These are phyloP conservation scores for Scortechinia acanthostroma DNA, from an alignment of 2,329 filamentous ascomycete genomes.

Conservation along the genomic window DNA sequence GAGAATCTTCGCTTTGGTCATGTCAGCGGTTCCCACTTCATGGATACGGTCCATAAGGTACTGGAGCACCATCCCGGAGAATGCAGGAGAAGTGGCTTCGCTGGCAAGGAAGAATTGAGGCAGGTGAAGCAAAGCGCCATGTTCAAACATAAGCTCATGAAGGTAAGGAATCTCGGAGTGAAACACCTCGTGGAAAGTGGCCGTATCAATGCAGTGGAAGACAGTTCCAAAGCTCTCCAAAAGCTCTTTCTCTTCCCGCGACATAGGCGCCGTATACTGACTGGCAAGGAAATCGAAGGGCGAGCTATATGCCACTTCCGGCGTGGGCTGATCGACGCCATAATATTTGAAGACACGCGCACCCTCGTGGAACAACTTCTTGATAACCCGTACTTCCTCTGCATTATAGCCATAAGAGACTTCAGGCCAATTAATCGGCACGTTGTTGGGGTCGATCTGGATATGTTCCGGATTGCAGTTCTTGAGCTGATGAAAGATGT, in stretches of 20 bases:
- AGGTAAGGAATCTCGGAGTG: constrained; percentile 93
- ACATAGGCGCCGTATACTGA: constrained; percentile 87
- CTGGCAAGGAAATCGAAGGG: constrained; percentile 89
- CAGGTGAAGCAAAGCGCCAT: constrained; percentile 86
- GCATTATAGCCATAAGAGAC: constrained; percentile 94
- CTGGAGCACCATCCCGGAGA: constrained; percentile 94
- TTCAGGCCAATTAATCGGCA: constrained; percentile 86
- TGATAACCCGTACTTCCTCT: constrained; percentile 91
- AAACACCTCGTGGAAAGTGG: constrained; percentile 97
- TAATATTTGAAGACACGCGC: constrained; percentile 97
- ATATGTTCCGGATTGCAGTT: constrained; percentile 70
- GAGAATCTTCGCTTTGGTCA: constrained; percentile 86
- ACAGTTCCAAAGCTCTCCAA: constrained; percentile 96
- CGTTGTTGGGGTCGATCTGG: constrained; percentile 68
- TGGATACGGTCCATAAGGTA: constrained; percentile 96
- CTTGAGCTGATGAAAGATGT: constrained; percentile 89
- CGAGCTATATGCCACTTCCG: constrained; percentile 69
- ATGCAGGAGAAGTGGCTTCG: constrained; percentile 92
- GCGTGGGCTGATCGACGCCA: constrained; percentile 72
- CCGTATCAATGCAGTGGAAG: constrained; percentile 96
- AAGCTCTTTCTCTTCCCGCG: constrained; percentile 93
- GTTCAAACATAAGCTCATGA: constrained; percentile 96
- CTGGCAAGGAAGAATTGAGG: constrained; percentile 98
- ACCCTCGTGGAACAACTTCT: constrained; percentile 94
- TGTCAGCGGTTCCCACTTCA: constrained; percentile 85